Percentiles rank a stretch among this genome's conserved stretches.
Conservation (phyloP, 192 early-diverging fungal species). For the Powellomyces hirtus region DNA sequence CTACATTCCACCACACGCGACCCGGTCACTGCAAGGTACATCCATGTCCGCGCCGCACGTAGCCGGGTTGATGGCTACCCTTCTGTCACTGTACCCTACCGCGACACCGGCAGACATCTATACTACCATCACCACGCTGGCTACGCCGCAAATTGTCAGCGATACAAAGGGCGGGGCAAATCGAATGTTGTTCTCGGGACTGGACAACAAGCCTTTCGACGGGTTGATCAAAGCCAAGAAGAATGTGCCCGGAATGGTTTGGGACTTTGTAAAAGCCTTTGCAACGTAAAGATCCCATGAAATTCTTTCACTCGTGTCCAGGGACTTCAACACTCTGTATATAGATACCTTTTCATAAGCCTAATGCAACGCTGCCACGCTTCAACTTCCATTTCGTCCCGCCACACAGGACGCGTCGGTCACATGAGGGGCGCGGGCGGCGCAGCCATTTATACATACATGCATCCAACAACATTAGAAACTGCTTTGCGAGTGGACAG, state of each 20-base stretch:
- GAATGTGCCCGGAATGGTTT: not conserved
- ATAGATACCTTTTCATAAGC: too few species aligned
- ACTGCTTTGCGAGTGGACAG: too few species aligned
- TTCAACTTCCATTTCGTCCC: too few species aligned
- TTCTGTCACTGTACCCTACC: slow-evolving; percentile 15
- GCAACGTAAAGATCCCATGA: too few species aligned
- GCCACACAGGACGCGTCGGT: too few species aligned
- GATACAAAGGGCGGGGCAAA: not conserved
- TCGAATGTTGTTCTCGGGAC: slow-evolving; percentile 16
- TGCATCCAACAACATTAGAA: too few species aligned
- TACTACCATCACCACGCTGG: slow-evolving; percentile 9
- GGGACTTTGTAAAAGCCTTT: not conserved
- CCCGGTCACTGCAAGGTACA: slow-evolving; percentile 46
- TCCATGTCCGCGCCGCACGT: slow-evolving; percentile 60
- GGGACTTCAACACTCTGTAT: too few species aligned
- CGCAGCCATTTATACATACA: too few species aligned
- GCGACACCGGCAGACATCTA: slow-evolving; percentile 25
- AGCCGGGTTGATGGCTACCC: slow-evolving; percentile 50
- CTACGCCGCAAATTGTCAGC: slow-evolving; percentile 1
- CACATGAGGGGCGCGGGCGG: too few species aligned
- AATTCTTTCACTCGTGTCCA: too few species aligned
- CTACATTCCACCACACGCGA: not conserved
- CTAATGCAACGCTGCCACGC: too few species aligned
- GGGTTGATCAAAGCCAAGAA: not conserved
- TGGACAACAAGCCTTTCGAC: not conserved